A percentile compares a stretch with the other conserved stretches of the same genome.
Conservation (phyloP, 306 rosid genomes). For the Dalbergia cochinchinensis region DNA sequence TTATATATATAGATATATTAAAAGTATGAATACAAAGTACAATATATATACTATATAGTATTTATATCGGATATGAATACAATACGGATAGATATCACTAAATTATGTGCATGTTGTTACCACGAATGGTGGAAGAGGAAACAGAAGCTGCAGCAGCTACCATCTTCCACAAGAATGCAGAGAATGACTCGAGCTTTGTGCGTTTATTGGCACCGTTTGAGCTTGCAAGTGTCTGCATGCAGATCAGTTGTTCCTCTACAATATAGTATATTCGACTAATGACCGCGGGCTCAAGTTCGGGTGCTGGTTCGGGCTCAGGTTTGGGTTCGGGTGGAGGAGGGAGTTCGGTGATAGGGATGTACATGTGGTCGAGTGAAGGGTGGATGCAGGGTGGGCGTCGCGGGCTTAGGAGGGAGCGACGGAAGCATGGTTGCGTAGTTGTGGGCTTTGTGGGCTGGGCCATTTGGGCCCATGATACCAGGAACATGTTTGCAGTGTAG, state of each 20-base stretch:
- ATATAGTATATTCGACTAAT: slow-evolving; percentile 68
- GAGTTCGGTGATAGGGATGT: slow-evolving; percentile 52
- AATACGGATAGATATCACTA: too few species aligned
- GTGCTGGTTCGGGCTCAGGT: not conserved
- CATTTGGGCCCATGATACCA: slow-evolving; percentile 71
- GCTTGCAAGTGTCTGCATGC: slow-evolving; percentile 58
- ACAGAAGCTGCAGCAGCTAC: slow-evolving; percentile 47
- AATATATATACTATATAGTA: too few species aligned
- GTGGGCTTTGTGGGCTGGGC: slow-evolving; percentile 51
- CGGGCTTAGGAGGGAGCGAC: slow-evolving; percentile 50
- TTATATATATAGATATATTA: too few species aligned
- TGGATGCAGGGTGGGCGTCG: slow-evolving; percentile 40
- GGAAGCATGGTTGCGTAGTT: slow-evolving; percentile 44
- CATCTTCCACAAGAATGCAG: slow-evolving; percentile 76
- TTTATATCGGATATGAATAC: too few species aligned
- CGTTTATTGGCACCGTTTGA: slow-evolving; percentile 23
- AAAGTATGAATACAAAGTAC: too few species aligned
- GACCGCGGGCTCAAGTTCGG: not conserved
- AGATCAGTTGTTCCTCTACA: slow-evolving; percentile 42
- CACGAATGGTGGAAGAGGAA: not conserved
- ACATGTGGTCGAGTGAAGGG: slow-evolving; percentile 58
- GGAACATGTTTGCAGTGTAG: slow-evolving; percentile 72
- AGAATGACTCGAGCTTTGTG: slow-evolving; percentile 61
- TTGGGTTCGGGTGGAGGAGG: slow-evolving; percentile 44
- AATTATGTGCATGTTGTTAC: not conserved